Base-by-base conservation (phyloP, 345 rosid genomes). In the Camelina neglecta region DNA sequence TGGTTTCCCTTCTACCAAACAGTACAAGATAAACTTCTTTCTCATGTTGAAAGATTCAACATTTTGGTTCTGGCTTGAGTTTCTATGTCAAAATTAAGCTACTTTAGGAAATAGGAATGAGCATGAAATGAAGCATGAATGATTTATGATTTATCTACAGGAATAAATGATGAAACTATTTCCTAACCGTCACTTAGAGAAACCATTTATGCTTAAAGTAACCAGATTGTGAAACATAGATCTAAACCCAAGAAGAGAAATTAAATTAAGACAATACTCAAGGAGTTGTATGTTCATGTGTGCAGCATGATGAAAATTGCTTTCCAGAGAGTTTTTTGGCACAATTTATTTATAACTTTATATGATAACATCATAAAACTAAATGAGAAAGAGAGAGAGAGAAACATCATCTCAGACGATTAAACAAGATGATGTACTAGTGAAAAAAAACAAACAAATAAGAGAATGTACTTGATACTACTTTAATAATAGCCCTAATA, bases 401-500 rank as follows among this genome's bases (percentile, higher is more conserved):
- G 38, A 73, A 8, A 47, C 8, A 45, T 29, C 15, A 65, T 74
- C 59, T 35, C 11, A 59, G 35, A 59, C 3, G 62, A 55, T 35
- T 76, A 23, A 58, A 31, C 39, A 60, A 64, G 65, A 48, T 56
- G 65, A 44, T 69, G 58, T 53, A 54, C 20, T 13, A 75, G 24
- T 26, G 65, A 6, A 36, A 2, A 2, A 2, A 5, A 47, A 10
- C 42, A 48, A 48, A 33, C 11, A 24, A 50, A 60, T 39, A 67
- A 60, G 42, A 23, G 10, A 15, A 35, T 70, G 71, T 77, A 71
- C 63, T 71, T 71, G 73, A 42, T 71, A 29, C 67, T 71, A 72
- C 72, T 77, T 72, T 77, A 38, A 72, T 77, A 77, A 65, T 65
- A 77, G 24, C 76, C 81, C 72, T 65, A 77, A 60, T n/a, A 10